These are phyloP conservation scores for Komagataella pastoris DNA, from an alignment of 805 yeast genomes.

Conservation along the genomic window DNA sequence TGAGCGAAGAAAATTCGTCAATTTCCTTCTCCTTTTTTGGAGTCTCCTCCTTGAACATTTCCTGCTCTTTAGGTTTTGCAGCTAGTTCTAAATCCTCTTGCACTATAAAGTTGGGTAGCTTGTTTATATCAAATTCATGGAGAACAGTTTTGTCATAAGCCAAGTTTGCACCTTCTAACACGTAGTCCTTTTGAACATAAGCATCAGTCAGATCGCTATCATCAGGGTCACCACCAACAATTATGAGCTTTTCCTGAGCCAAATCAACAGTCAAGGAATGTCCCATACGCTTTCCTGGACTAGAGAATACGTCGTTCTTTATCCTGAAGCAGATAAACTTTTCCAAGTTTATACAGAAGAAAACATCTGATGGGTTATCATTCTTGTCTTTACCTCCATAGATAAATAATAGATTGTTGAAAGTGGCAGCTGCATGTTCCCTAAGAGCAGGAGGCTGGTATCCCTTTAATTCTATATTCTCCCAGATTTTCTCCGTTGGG, in stretches of 20 bases:
- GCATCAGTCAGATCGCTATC: slow-evolving; percentile 32
- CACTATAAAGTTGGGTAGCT: slow-evolving; percentile 4
- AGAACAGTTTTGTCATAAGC: slow-evolving; percentile 18
- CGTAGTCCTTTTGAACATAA: slow-evolving; percentile 5
- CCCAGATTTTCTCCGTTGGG: slow-evolving; percentile 58
- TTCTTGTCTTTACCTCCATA: slow-evolving; percentile 80
- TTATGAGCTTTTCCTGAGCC: slow-evolving; percentile 51
- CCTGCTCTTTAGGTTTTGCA: neutral
- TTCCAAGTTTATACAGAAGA: slow-evolving; percentile 66
- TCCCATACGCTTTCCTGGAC: slow-evolving; percentile 82
- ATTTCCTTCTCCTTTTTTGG: neutral
- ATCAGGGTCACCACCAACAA: slow-evolving; percentile 87
- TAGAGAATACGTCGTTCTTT: slow-evolving; percentile 27
- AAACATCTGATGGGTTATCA: slow-evolving; percentile 53
- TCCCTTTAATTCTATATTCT: slow-evolving; percentile 56
- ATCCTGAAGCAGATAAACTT: slow-evolving; percentile 54
- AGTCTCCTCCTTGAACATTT: neutral
- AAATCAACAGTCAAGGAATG: slow-evolving; percentile 72
- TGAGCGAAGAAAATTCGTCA: neutral
- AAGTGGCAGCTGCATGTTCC: slow-evolving; percentile 80
- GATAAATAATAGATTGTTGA: slow-evolving; percentile 66
- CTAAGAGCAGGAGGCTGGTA: slow-evolving; percentile 68
- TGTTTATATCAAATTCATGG: slow-evolving; percentile 19
- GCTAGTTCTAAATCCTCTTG: slow-evolving; percentile 1
- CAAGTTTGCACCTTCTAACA: slow-evolving; percentile 17